Percentiles rank a stretch among this genome's conserved stretches.
These are phyloP conservation scores for Diaporthe sp. DNA, from an alignment of 2,329 filamentous ascomycete genomes.

Conservation along the genomic window DNA sequence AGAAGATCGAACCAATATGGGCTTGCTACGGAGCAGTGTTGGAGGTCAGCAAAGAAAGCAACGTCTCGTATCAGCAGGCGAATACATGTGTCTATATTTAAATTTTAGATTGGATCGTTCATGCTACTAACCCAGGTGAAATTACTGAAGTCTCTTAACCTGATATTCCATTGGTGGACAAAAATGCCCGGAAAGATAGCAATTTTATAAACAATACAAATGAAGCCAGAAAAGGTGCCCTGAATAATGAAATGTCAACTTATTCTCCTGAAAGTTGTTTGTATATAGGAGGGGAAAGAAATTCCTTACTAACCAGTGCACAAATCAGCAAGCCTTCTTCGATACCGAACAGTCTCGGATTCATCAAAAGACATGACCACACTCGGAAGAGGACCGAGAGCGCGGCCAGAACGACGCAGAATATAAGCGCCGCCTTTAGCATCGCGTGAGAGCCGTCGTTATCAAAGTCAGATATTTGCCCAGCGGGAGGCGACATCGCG, in stretches of 20 bases:
- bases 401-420: neutral
- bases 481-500: neutral
- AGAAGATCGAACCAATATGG: neutral
- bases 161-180: conserved; percentile 3
- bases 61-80: neutral
- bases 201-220: neutral
- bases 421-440: neutral
- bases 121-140: neutral
- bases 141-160: neutral
- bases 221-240: neutral
- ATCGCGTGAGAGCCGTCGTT: neutral
- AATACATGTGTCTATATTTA: neutral
- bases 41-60: neutral
- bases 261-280: neutral
- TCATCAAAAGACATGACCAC: neutral
- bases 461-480: neutral
- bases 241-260: neutral
- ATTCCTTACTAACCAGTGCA: neutral
- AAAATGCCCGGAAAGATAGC: neutral
- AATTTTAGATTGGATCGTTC: neutral
- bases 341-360: neutral
- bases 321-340: neutral
- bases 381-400: neutral
- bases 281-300: neutral
- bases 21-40: neutral